A percentile compares a stretch with the other conserved stretches of the same genome.
phyloP scores from a whole-genome alignment of 805 yeast species.

The Kodamaea sagamina region DNA sequence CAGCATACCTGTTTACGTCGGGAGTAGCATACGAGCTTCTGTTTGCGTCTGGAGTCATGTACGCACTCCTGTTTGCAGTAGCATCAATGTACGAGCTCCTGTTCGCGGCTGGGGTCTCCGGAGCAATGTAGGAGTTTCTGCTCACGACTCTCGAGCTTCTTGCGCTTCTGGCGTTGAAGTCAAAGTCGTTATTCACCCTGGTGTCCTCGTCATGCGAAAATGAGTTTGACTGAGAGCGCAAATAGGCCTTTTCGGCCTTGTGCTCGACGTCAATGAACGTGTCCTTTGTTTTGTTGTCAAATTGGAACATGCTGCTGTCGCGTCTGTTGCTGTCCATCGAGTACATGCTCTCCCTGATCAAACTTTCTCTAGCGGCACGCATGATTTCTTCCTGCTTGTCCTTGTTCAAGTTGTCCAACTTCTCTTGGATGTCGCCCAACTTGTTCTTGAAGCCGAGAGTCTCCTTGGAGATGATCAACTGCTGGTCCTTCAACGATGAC shows the following conservation, averaged over 20 bases:
- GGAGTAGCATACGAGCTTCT: background rate
- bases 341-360: constrained; percentile 19
- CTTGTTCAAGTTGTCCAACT: constrained; percentile 16
- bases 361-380: constrained; percentile 16
- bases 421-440: constrained; percentile 31
- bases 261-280: constrained; percentile 16
- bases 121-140: background rate
- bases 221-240: constrained; percentile 5
- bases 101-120: background rate
- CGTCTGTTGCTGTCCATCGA: constrained; percentile 18
- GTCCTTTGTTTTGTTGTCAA: constrained; percentile 17
- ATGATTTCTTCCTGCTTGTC: constrained; percentile 18
- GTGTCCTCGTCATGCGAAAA: constrained; percentile 11
- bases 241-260: background rate
- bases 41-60: background rate
- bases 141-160: background rate
- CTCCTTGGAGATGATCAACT: constrained; percentile 49
- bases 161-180: constrained; percentile 3
- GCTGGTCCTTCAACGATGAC: constrained; percentile 50
- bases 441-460: constrained; percentile 50
- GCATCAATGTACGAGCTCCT: background rate
- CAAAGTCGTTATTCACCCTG: constrained; percentile 4
- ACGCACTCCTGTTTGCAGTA: background rate
- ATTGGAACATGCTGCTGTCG: constrained; percentile 18
- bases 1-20: background rate